Evolutionary conservation across 768 basidiomycete genomes (phyloP), one percentile per base, ranked within the genome.

Genomic region (Amanita polypyramis): DNA sequence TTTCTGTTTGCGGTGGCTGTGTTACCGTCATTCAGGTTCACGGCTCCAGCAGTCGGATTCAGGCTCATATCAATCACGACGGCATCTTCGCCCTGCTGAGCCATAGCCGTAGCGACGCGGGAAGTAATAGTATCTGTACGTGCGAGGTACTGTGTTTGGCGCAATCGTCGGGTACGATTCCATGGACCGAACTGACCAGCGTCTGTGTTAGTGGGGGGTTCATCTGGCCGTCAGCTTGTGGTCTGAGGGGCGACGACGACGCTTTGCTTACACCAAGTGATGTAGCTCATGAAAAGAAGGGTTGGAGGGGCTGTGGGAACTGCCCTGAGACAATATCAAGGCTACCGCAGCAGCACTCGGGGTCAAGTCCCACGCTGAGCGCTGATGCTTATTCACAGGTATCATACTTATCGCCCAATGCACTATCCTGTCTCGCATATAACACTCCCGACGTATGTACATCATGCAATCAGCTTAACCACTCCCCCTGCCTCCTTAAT

Each of bases 401-500:
- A 17, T 15, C 35, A 15, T 7, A 14, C 15, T 15, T 3, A n/a
- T n/a, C 17, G 35, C 35, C n/a, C 12, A 14, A 15, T 15, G n/a
- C 35, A 6, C 25, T 4, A 7, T 27, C 7, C 3, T 27, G 7
- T 27, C 4, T 27, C 25, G 15, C 15, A 36, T 36, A n/a, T 15
- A 12, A 34, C 11, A 34, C 10, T 34, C 33, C 33, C 20, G 6
- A 37, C 36, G 36, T 19, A 5, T 5, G 14, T 20, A 17, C 5
- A 34, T 72, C 78, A 98, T 66, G 95, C 95, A 61, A 93, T 72
- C 59, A 97, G 77, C 69, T 81, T 80, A 57, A 99, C 91, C 61
- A 95, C 93, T 61, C 92, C 92, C 51, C 92, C 92, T 52, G 87
- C 89, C 70, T 83, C 91, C 72, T 89, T 91, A 74, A 92, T 92